phyloP scores from a whole-genome alignment of 768 basidiomycete species.

The Naematelia aurantialba region DNA sequence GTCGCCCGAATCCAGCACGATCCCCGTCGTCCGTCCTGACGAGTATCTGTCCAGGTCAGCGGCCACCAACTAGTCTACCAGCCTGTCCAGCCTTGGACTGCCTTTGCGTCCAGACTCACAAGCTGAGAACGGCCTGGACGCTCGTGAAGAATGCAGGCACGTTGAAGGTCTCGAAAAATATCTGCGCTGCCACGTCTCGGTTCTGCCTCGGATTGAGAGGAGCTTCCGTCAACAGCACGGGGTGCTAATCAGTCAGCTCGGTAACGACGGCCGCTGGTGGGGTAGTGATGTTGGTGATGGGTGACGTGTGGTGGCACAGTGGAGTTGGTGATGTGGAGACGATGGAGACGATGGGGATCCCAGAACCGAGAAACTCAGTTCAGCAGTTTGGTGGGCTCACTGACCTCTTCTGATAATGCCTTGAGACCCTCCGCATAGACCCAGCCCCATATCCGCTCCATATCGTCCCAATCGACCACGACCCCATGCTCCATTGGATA shows the following conservation, averaged over 20 bases:
- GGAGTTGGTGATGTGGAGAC: too few relatives aligned
- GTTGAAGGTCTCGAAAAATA: conserved; percentile 99
- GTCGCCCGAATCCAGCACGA: conserved; percentile 96
- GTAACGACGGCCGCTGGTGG: not conserved
- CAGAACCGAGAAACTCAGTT: too few relatives aligned
- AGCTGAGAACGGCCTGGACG: conserved; percentile 91
- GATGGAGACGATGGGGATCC: too few relatives aligned
- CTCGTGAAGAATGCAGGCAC: conserved; percentile 95
- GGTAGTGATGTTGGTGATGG: too few relatives aligned
- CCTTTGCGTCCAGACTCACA: conserved; percentile 63
- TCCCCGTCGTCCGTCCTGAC: conserved; percentile 96
- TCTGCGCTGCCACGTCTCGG: conserved; percentile 93
- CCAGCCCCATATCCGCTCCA: conserved; percentile 99
- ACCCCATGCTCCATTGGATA: conserved; percentile 99
- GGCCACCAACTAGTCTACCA: too few relatives aligned
- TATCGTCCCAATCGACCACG: conserved; percentile 99
- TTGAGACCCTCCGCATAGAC: conserved; percentile 94
- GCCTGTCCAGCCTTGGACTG: too few relatives aligned
- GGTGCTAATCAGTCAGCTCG: conserved; percentile 64
- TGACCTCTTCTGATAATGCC: conserved; percentile 92
- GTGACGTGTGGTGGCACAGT: too few relatives aligned
- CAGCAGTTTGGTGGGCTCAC: too few relatives aligned
- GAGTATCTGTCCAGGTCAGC: too few relatives aligned
- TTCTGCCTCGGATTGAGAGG: conserved; percentile 95
- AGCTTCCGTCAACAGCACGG: conserved; percentile 93